These are phyloP conservation scores for Aspergillus aculeatus DNA, from an alignment of 2,329 filamentous ascomycete genomes.

Conservation along the genomic window DNA sequence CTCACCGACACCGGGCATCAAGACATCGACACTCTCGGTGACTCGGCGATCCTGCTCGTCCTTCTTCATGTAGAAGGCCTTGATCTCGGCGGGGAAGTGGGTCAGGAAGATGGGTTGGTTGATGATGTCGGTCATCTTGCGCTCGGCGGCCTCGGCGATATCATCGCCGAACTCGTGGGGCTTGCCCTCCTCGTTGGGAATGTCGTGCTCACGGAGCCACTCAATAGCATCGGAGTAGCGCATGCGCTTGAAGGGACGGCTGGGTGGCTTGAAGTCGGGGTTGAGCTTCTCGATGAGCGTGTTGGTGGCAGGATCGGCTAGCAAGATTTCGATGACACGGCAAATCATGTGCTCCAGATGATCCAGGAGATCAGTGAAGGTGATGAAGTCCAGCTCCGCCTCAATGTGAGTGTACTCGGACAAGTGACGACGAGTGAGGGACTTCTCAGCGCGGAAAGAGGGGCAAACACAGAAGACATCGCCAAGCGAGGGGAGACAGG, in stretches of 20 bases:
- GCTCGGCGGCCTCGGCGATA: constrained; percentile 95
- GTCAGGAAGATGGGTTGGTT: constrained; percentile 94
- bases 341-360: constrained; percentile 89
- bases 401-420: constrained; percentile 97
- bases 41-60: constrained; percentile 75
- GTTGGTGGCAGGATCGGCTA: constrained; percentile 71
- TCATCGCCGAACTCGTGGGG: constrained; percentile 93
- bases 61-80: constrained; percentile 98
- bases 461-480: constrained; percentile 98
- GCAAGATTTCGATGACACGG: constrained; percentile 73
- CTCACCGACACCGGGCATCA: constrained; percentile 94
- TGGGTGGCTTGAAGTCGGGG: constrained; percentile 79
- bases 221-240: constrained; percentile 90
- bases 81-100: constrained; percentile 96
- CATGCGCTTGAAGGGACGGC: constrained; percentile 90
- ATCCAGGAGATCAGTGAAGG: constrained; percentile 80
- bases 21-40: constrained; percentile 84
- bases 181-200: constrained; percentile 88
- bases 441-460: constrained; percentile 97
- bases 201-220: constrained; percentile 87
- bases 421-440: constrained; percentile 86
- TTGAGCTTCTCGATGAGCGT: constrained; percentile 80
- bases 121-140: constrained; percentile 94
- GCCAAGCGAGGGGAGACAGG: constrained; percentile 82
- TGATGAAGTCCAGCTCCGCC: constrained; percentile 93